phyloP scores from a whole-genome alignment of 192 early-diverging fungal species.

The Backusella liffmaniae region DNA sequence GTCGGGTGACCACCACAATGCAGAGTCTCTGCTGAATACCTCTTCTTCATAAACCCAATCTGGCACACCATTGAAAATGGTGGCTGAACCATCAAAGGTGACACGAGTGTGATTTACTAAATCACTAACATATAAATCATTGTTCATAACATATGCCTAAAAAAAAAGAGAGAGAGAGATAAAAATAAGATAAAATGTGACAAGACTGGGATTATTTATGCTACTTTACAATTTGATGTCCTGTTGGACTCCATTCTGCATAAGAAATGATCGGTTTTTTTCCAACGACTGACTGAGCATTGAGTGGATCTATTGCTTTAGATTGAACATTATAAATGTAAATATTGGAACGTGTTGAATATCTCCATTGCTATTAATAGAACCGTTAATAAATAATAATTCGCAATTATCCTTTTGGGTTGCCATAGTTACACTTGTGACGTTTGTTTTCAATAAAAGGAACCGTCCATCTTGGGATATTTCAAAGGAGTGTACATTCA shows the following conservation, averaged over 20 bases:
- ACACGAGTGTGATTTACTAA: constrained; percentile 65
- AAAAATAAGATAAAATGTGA: not conserved
- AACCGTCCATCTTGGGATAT: constrained; percentile 82
- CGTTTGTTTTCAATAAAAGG: constrained; percentile 69
- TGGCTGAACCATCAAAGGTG: constrained; percentile 80
- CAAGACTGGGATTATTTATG: not conserved
- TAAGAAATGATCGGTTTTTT: constrained; percentile 55
- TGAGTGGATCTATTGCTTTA: constrained; percentile 59
- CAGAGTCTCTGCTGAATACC: constrained; percentile 62
- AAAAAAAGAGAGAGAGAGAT: too few species aligned
- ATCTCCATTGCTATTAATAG: constrained; percentile 69
- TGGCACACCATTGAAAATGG: constrained; percentile 89
- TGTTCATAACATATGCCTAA: constrained; percentile 82
- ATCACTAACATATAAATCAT: constrained; percentile 84
- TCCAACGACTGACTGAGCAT: constrained; percentile 34
- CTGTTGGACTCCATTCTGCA: constrained; percentile 77
- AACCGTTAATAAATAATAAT: not conserved
- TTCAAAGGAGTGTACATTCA: constrained; percentile 44
- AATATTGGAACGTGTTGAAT: constrained; percentile 80
- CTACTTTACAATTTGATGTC: constrained; percentile 46
- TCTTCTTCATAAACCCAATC: constrained; percentile 99
- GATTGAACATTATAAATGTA: constrained; percentile 70
- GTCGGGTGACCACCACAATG: constrained; percentile 91
- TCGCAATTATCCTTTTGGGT: not conserved
- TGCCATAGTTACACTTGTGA: constrained; percentile 46